A percentile compares a stretch with the other conserved stretches of the same genome.
Evolutionary conservation across 1,284 basidiomycete genomes (phyloP).

Genomic region (Irpex lacteus): DNA sequence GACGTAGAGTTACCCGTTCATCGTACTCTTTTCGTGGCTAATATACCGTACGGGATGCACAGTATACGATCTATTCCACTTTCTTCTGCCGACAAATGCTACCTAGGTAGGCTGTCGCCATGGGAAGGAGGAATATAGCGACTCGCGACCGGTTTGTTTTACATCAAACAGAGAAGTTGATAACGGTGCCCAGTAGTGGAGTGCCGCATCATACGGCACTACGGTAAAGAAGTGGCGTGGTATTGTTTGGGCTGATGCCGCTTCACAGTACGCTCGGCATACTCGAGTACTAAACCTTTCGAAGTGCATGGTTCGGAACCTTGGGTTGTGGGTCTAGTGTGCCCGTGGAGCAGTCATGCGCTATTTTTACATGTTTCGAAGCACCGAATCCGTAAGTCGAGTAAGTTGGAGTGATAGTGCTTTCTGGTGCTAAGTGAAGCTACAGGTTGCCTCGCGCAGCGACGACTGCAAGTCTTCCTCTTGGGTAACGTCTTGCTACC

Average conservation of each 20-base stretch:
- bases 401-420: background rate
- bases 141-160: background rate
- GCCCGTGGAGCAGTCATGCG: background rate
- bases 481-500: background rate
- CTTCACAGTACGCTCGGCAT: background rate
- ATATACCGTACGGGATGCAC: background rate
- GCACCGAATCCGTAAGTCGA: background rate
- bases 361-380: background rate
- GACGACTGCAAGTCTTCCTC: background rate
- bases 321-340: background rate
- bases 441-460: background rate
- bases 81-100: background rate
- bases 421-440: background rate
- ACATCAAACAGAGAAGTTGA: background rate
- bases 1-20: background rate
- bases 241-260: background rate
- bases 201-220: background rate
- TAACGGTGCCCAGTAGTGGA: background rate
- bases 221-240: background rate
- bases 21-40: background rate
- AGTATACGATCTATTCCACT: background rate
- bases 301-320: background rate
- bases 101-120: background rate
- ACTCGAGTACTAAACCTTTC: background rate
- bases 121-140: background rate